Evolutionary conservation across 2,329 filamentous ascomycete genomes (phyloP).

Genomic region (Sporothrix brasiliensis): DNA sequence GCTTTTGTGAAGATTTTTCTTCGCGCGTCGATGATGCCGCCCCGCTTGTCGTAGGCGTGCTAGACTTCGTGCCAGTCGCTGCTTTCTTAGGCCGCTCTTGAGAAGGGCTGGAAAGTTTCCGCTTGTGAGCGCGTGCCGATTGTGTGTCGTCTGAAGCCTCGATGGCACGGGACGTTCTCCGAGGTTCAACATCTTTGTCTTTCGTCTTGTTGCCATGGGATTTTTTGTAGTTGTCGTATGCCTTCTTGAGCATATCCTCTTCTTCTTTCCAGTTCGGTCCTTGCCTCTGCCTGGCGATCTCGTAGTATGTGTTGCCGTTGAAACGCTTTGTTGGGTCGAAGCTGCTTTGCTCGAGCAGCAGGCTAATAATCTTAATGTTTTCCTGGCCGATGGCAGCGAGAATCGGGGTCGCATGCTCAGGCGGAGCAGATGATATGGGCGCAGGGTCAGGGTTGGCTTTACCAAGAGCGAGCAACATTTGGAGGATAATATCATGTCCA

Average conservation of each 20-base stretch:
- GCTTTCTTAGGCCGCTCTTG: conserved; percentile 52
- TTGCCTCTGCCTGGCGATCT: conserved; percentile 79
- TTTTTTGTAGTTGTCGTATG: conserved; percentile 68
- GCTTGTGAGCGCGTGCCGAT: conserved; percentile 47
- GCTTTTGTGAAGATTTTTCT: conserved; percentile 44
- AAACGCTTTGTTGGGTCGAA: conserved; percentile 83
- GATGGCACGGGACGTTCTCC: conserved; percentile 49
- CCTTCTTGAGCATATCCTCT: conserved; percentile 74
- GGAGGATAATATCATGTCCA: conserved; percentile 85
- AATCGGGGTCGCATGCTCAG: conserved; percentile 86
- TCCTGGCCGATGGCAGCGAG: conserved; percentile 88
- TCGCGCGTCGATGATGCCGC: conserved; percentile 52
- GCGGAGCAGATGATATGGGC: conserved; percentile 60
- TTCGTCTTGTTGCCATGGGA: conserved; percentile 52
- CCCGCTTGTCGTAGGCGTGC: not conserved
- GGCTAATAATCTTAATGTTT: conserved; percentile 80
- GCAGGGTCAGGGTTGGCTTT: conserved; percentile 68
- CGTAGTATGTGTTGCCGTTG: conserved; percentile 79
- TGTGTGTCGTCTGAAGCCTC: conserved; percentile 51
- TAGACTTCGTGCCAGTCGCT: conserved; percentile 39
- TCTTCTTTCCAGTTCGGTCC: conserved; percentile 92
- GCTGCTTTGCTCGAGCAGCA: conserved; percentile 72
- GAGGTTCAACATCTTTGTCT: conserved; percentile 53
- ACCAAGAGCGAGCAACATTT: conserved; percentile 72
- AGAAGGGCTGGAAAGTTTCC: conserved; percentile 54